Evolutionary conservation across 106 monocot genomes (phyloP).

Genomic region (Narthecium ossifragum): DNA sequence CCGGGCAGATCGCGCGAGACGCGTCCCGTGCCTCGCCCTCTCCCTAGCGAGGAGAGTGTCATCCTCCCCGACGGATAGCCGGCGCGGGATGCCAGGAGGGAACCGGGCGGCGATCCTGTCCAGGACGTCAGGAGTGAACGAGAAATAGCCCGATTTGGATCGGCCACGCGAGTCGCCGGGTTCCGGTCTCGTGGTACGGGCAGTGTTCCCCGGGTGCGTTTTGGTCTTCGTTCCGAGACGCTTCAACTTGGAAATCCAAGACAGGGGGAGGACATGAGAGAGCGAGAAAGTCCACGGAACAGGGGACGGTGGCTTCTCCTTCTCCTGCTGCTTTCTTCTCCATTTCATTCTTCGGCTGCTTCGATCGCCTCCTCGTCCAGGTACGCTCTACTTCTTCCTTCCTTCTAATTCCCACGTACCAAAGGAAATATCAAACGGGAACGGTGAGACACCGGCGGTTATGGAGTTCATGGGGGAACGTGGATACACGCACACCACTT

Average conservation of each 20-base stretch:
- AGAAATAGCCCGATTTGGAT: conserved; percentile 7
- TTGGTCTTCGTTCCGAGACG: background rate
- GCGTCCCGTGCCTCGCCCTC: background rate
- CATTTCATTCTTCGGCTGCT: conserved; percentile 4
- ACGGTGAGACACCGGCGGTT: background rate
- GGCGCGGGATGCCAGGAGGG: conserved; percentile 2
- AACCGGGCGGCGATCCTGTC: background rate
- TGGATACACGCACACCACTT: too few species aligned
- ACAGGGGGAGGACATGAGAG: conserved; percentile 8
- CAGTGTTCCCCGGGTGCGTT: too few species aligned
- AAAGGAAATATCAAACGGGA: background rate
- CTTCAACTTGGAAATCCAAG: conserved; percentile 30
- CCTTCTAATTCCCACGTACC: too few species aligned
- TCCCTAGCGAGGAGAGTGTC: conserved; percentile 1
- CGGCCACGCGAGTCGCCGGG: background rate
- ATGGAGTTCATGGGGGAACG: background rate
- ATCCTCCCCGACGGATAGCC: conserved; percentile 33
- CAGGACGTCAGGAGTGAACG: conserved; percentile 3
- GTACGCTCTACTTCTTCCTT: background rate
- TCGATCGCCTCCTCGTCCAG: background rate
- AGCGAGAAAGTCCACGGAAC: too few species aligned
- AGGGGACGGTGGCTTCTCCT: background rate
- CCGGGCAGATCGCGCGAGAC: background rate
- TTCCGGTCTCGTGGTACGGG: background rate
- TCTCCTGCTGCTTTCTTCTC: background rate